Evolutionary conservation across 73 alveolate species (phyloP).

Genomic region (Tetrahymena borealis): DNA sequence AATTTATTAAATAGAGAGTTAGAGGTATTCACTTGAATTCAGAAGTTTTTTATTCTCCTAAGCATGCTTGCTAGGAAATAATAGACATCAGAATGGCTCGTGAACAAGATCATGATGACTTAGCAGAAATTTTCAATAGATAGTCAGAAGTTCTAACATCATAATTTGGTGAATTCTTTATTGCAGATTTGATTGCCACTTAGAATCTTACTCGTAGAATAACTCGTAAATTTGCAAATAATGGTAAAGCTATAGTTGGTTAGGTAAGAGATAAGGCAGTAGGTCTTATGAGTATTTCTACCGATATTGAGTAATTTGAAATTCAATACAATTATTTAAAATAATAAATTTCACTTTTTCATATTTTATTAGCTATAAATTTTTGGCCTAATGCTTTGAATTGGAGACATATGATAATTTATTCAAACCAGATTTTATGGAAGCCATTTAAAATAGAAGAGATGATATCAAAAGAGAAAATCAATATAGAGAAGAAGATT

Average conservation of each 20-base stretch:
- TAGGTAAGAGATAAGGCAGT: constrained; percentile 98
- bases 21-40: constrained; percentile 87
- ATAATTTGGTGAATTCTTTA: constrained; percentile 80
- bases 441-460: constrained; percentile 85
- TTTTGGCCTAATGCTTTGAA: constrained; percentile 91
- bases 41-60: constrained; percentile 61
- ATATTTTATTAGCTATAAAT: constrained; percentile 31
- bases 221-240: constrained; percentile 34
- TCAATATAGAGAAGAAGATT: constrained; percentile 59
- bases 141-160: constrained; percentile 79
- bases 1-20: constrained; percentile 55
- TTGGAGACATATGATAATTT: constrained; percentile 93
- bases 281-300: constrained; percentile 89
- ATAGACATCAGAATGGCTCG: constrained; percentile 89
- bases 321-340: no score
- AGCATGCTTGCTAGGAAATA: constrained; percentile 67
- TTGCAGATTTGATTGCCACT: constrained; percentile 89
- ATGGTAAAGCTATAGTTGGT: constrained; percentile 89
- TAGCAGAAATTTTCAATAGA: constrained; percentile 79
- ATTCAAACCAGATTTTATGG: constrained; percentile 93
- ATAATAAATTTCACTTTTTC: not conserved
- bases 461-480: constrained; percentile 70
- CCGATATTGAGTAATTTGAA: constrained; percentile 81
- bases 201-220: constrained; percentile 54
- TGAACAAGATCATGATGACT: constrained; percentile 90